phyloP scores from a whole-genome alignment of 306 rosid species.

The Pterocarpus macrocarpus region DNA sequence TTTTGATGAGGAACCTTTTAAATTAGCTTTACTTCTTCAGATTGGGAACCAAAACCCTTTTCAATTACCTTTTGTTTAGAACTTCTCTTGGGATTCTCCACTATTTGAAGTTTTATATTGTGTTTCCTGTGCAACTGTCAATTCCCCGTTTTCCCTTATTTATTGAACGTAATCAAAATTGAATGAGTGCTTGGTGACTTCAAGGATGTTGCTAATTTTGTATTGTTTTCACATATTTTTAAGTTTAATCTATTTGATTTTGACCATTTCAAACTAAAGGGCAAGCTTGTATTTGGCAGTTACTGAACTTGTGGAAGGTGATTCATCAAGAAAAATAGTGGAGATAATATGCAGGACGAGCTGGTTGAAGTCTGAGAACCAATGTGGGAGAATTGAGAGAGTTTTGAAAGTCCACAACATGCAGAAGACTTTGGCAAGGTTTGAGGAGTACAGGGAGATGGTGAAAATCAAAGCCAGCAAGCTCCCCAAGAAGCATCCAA shows the following conservation, averaged over 20 bases:
- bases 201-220: neutral
- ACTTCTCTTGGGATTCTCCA: slow-evolving; percentile 26
- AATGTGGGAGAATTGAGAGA: slow-evolving; percentile 77
- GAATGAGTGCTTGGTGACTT: neutral
- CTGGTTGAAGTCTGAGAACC: slow-evolving; percentile 82
- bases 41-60: slow-evolving; percentile 42
- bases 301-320: slow-evolving; percentile 91
- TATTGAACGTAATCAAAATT: neutral
- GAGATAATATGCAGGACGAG: slow-evolving; percentile 90
- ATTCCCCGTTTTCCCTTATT: neutral
- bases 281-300: slow-evolving; percentile 56
- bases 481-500: slow-evolving; percentile 92
- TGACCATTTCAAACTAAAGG: neutral
- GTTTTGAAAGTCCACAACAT: slow-evolving; percentile 94
- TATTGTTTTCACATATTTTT: slow-evolving; percentile 9
- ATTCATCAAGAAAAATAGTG: slow-evolving; percentile 89
- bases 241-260: neutral
- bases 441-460: slow-evolving; percentile 88
- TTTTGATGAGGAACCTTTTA: slow-evolving; percentile 39
- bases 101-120: neutral
- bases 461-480: slow-evolving; percentile 92
- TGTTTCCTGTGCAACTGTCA: neutral
- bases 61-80: slow-evolving; percentile 39
- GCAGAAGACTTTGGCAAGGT: slow-evolving; percentile 89
- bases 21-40: slow-evolving; percentile 13